Percentiles rank a stretch among this genome's conserved stretches.
Conservation (phyloP, 2,329 filamentous ascomycete species). For the Harringtonia aguacate region DNA sequence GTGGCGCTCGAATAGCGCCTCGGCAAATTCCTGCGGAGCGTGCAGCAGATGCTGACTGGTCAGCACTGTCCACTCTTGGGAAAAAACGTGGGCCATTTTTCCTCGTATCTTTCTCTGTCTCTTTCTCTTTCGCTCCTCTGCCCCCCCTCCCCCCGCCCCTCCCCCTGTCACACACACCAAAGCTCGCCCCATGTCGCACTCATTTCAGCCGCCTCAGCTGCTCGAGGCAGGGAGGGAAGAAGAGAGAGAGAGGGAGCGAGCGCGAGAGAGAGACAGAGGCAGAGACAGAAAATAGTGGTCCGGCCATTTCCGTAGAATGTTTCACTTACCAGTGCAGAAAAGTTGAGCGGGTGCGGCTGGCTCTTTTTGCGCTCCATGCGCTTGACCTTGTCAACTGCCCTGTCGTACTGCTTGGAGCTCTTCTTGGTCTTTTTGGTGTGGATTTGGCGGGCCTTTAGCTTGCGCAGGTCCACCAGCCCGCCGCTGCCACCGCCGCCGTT, state of each 20-base stretch:
- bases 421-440: constrained; percentile 98
- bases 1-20: constrained; percentile 82
- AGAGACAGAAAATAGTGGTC: background rate
- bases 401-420: constrained; percentile 66
- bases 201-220: no score
- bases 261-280: background rate
- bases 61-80: background rate
- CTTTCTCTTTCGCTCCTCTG: no score
- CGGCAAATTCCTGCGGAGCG: constrained; percentile 89
- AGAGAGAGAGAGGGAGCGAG: background rate
- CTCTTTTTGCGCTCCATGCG: constrained; percentile 79
- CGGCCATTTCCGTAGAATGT: background rate
- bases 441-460: constrained; percentile 71
- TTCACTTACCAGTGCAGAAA: constrained; percentile 58
- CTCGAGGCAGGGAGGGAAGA: no score
- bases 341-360: constrained; percentile 81
- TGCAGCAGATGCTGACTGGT: constrained; percentile 60
- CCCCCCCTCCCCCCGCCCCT: no score
- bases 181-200: no score
- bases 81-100: background rate
- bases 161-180: no score
- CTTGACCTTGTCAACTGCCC: constrained; percentile 73
- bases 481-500: constrained; percentile 8
- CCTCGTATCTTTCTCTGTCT: no score
- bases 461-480: constrained; percentile 56